Evolutionary conservation across 129 eudicot species (phyloP).

Genomic region (Gnaphalium uliginosum): DNA sequence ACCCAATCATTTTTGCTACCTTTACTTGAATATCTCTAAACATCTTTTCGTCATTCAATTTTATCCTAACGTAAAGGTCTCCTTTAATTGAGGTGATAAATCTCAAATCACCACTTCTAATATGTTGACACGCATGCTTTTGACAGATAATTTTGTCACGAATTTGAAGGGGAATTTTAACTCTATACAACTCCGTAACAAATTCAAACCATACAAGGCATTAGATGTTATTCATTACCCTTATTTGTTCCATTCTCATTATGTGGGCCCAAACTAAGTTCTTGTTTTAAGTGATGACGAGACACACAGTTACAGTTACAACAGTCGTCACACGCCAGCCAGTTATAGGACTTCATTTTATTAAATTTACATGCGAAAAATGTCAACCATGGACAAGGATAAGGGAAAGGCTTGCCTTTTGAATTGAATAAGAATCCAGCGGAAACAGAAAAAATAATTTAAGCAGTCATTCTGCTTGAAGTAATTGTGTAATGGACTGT

Average conservation of each 20-base stretch:
- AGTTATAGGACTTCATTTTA: not conserved
- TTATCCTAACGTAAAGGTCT: not conserved
- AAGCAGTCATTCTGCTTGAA: conserved; percentile 80
- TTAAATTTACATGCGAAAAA: not conserved
- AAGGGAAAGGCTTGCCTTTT: conserved; percentile 59
- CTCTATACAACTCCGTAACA: not conserved
- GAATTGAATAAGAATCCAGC: conserved; percentile 96
- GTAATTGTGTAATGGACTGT: conserved; percentile 80
- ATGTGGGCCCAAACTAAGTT: not conserved
- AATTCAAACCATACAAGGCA: not conserved
- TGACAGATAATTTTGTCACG: not conserved
- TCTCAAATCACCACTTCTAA: not conserved
- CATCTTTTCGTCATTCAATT: not conserved
- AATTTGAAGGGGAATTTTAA: not conserved
- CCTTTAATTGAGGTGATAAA: not conserved
- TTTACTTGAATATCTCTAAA: not conserved
- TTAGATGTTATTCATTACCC: not conserved
- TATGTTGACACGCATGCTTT: not conserved
- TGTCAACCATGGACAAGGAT: not conserved
- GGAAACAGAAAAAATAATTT: conserved; percentile 95
- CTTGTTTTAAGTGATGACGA: not conserved
- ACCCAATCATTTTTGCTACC: not conserved
- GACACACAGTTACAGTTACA: not conserved
- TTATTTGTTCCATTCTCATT: not conserved
- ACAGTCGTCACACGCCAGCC: not conserved